phyloP scores from a whole-genome alignment of 495 filamentous ascomycete genomes.

The Annulohypoxylon maeteangense region DNA sequence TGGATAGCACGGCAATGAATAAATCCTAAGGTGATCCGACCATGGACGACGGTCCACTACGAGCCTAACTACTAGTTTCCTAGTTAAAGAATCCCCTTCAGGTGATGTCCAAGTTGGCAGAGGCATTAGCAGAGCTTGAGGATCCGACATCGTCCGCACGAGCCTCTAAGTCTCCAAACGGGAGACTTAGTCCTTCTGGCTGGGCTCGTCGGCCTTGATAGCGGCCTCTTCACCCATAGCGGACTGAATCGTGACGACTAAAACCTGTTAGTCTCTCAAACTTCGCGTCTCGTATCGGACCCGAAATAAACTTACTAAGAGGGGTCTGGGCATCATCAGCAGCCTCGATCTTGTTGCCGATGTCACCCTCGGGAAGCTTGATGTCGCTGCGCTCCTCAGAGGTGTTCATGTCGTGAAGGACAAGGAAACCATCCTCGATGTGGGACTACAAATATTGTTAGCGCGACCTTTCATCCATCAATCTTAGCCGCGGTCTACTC shows the following conservation, averaged over 20 bases:
- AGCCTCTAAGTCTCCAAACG: conserved; percentile 28
- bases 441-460: conserved; percentile 70
- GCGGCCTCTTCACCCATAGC: conserved; percentile 95
- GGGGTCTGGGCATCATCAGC: conserved; percentile 76
- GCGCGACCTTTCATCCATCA: background rate
- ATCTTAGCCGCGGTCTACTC: conserved; percentile 56
- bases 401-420: conserved; percentile 78
- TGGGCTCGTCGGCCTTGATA: conserved; percentile 88
- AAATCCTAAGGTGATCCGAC: conserved; percentile 21
- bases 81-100: conserved; percentile 27
- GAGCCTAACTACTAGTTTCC: conserved; percentile 34
- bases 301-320: conserved; percentile 72
- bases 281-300: background rate
- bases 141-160: conserved; percentile 26
- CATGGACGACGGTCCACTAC: conserved; percentile 21
- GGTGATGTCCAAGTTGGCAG: conserved; percentile 37
- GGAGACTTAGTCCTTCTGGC: conserved; percentile 40
- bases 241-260: conserved; percentile 89
- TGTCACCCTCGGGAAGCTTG: conserved; percentile 88
- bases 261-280: conserved; percentile 33
- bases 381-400: conserved; percentile 85
- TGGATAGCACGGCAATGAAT: conserved; percentile 31
- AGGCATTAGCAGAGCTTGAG: conserved; percentile 12
- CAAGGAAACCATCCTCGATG: conserved; percentile 91
- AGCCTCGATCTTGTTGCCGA: conserved; percentile 82